Evolutionary conservation across 1,284 basidiomycete species (phyloP), one percentile per base, ranked within the genome.

Genomic region (Coriolopsis trogii): DNA sequence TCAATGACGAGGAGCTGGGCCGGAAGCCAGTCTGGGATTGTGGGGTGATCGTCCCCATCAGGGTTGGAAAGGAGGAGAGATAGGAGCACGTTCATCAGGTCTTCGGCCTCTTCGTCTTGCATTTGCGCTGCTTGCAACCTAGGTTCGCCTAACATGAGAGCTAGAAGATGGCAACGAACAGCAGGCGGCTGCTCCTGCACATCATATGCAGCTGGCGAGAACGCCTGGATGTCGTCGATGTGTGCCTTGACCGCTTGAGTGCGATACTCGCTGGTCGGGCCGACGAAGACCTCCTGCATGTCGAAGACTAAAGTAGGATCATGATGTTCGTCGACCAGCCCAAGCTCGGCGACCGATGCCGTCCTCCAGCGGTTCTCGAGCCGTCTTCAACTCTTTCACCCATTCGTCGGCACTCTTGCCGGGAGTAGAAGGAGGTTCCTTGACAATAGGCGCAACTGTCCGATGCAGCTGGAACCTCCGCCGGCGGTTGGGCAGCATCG

Each of bases 301-400:
- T 98, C 95, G 65, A 97, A 97, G 41, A 98, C 87, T 38, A 98
- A 80, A 6, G 88, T 86, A 8, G 90, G n/a, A n/a, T n/a, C n/a
- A n/a, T n/a, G 85, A 61, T 95, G 89, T 55, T 89, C 84, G 65
- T 98, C 95, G 40, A 96, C 87, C 24, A 99, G 78, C 10, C 78
- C 73, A 39, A 99, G 74, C 0, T 34, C 84, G 84, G 23, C 77
- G 74, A 33, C 87, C 81, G 51, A 96, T 77, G 15, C 76, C 75
- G 5, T 76, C 74, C 61, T 84, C 84, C 37, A 94, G 68, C 28
- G 81, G 75, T 44, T 87, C 82, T 15, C 95, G 81, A 26, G 79
- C 75, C 36, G 74, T 77, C 49, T 89, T 80, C 31, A 97, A 72
- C 48, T 86, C 84, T 53, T 79, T 76, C 42, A 77, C 73, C 77